phyloP scores from a whole-genome alignment of 768 basidiomycete species.

The Trametes cinnabarina region DNA sequence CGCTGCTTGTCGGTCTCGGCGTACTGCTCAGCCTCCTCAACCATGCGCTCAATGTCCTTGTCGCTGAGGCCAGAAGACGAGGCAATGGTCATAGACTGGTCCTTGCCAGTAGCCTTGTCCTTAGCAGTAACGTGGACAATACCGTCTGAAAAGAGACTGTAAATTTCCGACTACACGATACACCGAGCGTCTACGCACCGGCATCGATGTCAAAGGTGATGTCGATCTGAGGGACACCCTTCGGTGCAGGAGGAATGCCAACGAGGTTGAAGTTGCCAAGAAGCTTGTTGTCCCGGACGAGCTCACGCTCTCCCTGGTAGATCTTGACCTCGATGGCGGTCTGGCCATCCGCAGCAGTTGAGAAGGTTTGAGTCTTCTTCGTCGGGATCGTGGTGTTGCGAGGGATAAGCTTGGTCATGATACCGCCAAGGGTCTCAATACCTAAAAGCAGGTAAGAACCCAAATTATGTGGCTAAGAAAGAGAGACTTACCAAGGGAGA shows the following conservation, averaged over 20 bases:
- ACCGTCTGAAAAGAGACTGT: conserved; percentile 54
- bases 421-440: conserved; percentile 97
- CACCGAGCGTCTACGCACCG: too few relatives aligned
- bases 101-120: conserved; percentile 88
- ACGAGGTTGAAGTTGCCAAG: conserved; percentile 99
- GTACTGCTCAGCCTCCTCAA: conserved; percentile 88
- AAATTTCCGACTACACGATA: too few relatives aligned
- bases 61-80: conserved; percentile 96
- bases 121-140: conserved; percentile 97
- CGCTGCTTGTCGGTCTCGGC: conserved; percentile 92
- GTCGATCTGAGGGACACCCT: conserved; percentile 75
- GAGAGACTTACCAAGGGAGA: conserved; percentile 77
- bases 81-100: conserved; percentile 95
- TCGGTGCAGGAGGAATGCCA: conserved; percentile 85
- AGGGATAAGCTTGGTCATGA: conserved; percentile 98
- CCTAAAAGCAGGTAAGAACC: conserved; percentile 34
- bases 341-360: conserved; percentile 97
- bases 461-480: neutral
- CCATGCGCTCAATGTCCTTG: conserved; percentile 97
- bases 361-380: conserved; percentile 99
- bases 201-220: conserved; percentile 98
- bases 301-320: conserved; percentile 98
- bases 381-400: conserved; percentile 99
- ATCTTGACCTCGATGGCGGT: conserved; percentile 99
- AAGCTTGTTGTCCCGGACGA: conserved; percentile 97